Evolutionary conservation across 345 rosid species (phyloP).

Genomic region (Xanthoceras sorbifolium): DNA sequence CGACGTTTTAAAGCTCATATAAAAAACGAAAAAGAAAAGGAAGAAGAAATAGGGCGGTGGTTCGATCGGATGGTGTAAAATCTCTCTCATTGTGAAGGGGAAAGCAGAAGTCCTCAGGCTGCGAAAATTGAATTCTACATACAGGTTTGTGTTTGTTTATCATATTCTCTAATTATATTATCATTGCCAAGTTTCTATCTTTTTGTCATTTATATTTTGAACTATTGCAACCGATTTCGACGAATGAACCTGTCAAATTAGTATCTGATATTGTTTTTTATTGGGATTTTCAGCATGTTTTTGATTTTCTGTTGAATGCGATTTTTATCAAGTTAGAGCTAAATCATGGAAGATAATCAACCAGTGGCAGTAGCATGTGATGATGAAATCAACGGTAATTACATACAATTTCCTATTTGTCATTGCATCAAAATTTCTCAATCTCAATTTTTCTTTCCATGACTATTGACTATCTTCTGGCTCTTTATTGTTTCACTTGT

Average conservation of each 20-base stretch:
- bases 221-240: neutral
- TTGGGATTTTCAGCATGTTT: conserved; percentile 2
- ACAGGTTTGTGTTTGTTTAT: neutral
- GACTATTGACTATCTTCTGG: too few relatives aligned
- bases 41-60: neutral
- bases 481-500: neutral
- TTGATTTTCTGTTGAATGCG: neutral
- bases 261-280: neutral
- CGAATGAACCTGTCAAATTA: neutral
- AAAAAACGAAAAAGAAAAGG: too few relatives aligned
- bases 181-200: neutral
- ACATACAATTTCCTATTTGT: neutral
- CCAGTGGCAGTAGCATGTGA: neutral
- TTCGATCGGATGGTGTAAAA: neutral
- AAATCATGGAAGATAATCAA: neutral
- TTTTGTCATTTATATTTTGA: neutral
- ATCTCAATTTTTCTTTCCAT: neutral
- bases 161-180: neutral
- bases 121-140: too few relatives aligned
- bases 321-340: neutral
- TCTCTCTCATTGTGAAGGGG: neutral
- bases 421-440: neutral
- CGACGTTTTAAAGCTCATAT: neutral
- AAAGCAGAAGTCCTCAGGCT: neutral
- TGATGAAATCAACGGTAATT: neutral